These are phyloP conservation scores for Penicillium chermesinum DNA, from an alignment of 495 filamentous ascomycete genomes.

Conservation along the genomic window DNA sequence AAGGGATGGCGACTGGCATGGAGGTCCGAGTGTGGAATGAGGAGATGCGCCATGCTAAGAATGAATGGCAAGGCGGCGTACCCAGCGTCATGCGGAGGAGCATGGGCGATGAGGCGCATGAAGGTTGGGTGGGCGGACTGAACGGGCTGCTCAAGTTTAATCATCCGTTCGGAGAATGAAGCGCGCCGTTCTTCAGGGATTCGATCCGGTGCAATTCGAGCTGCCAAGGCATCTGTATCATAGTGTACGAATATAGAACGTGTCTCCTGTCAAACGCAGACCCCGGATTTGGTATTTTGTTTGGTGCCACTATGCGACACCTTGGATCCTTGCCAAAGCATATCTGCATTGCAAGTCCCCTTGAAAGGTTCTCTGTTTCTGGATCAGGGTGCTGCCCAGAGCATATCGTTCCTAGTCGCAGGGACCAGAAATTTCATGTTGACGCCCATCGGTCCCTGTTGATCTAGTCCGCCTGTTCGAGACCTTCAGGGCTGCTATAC, in stretches of 20 bases:
- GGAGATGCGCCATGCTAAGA: slow-evolving; percentile 59
- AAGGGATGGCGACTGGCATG: slow-evolving; percentile 72
- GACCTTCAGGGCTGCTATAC: neutral
- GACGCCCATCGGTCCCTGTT: too few relatives aligned
- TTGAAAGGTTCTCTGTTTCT: neutral
- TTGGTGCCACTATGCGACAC: neutral
- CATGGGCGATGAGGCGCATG: slow-evolving; percentile 56
- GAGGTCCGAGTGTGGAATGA: slow-evolving; percentile 85
- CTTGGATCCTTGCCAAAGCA: neutral
- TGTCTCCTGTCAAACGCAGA: neutral
- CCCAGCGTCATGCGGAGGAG: slow-evolving; percentile 52
- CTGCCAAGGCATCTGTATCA: slow-evolving; percentile 1
- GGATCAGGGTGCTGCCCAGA: too few relatives aligned
- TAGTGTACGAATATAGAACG: neutral
- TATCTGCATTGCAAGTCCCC: too few relatives aligned
- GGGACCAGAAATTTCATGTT: too few relatives aligned
- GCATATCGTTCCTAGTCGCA: neutral
- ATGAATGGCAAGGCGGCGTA: slow-evolving; percentile 58
- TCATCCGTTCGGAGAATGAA: slow-evolving; percentile 85
- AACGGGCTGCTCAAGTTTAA: slow-evolving; percentile 97
- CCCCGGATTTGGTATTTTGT: neutral
- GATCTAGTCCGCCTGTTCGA: neutral
- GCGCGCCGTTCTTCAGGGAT: too few relatives aligned
- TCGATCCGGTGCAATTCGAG: too few relatives aligned
- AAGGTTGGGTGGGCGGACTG: slow-evolving; percentile 94